Base-by-base conservation (phyloP, 2,329 filamentous ascomycete species). In the Dothistroma pini region DNA sequence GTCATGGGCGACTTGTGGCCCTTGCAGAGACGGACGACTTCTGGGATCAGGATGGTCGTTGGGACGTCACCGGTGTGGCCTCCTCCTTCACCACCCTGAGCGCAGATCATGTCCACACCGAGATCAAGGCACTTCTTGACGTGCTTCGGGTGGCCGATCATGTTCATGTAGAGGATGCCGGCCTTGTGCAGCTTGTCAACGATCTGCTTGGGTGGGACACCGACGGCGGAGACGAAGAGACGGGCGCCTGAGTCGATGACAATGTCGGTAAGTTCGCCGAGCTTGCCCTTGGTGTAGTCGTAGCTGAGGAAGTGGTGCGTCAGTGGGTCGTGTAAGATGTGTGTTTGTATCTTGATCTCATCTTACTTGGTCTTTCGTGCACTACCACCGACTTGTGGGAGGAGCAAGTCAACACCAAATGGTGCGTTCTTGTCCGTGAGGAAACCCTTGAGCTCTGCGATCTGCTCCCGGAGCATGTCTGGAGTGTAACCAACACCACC, bases 111-210 rank as follows among this genome's bases (percentile, higher is more conserved):
- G 79, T 99, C 95, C 70, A 88, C 91, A 68, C 93, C 95, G 61
- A 93, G 85, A 55, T 93, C 91, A 65, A 99, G 84, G 78, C 91
- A 96, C 84, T 97, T 99, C 80, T 91, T 85, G 66, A 96, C 93
- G 81, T 99, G 95, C 87, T 99, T 99, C 74, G 95, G 93, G 84
- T 99, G 95, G 69, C 95, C 95, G 76, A 99, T 93, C 95, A 99
- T 99, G 88, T 99, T 99, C 95, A 97, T 97, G 84, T 96, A 96
- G 69, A 96, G 84, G 69, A 99, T 85, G 69, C 93, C 93, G 72
- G 86, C 81, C 74, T 86, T 85, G 85, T 99, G 95, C 52, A 99
- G 87, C 75, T 86, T 89, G 68, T 97, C 92, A 72, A 99, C 92
- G 61, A 97, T 88, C 69, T 84, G 81, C 79, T 90, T 91, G 68